These are phyloP conservation scores for Plenodomus biglobosus DNA, from an alignment of 2,329 filamentous ascomycete species.

Conservation along the genomic window DNA sequence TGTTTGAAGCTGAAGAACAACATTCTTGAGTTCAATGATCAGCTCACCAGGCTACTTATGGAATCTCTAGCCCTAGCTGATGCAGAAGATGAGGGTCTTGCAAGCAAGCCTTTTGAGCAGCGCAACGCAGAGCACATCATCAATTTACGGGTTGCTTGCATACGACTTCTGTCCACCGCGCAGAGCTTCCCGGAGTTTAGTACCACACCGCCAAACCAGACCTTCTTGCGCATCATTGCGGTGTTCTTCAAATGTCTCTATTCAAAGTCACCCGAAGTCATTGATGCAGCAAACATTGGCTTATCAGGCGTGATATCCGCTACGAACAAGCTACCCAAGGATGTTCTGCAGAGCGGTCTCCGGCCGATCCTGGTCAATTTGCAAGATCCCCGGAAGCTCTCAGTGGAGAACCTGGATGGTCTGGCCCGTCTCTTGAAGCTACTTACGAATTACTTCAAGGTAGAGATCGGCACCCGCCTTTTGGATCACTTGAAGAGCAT, in stretches of 20 bases:
- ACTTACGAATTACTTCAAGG: conserved; percentile 97
- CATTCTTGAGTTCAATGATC: conserved; percentile 89
- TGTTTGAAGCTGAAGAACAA: conserved; percentile 86
- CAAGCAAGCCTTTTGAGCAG: conserved; percentile 83
- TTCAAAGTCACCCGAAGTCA: conserved; percentile 86
- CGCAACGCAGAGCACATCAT: conserved; percentile 95
- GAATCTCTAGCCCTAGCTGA: conserved; percentile 93
- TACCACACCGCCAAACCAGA: conserved; percentile 68
- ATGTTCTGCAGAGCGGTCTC: conserved; percentile 89
- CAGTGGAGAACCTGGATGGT: conserved; percentile 85
- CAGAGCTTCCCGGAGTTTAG: conserved; percentile 92
- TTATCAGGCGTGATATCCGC: conserved; percentile 84
- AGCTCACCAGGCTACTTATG: conserved; percentile 84
- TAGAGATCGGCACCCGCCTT: conserved; percentile 91
- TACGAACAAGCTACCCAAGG: conserved; percentile 90
- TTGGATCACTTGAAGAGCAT: conserved; percentile 92
- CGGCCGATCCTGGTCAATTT: conserved; percentile 95
- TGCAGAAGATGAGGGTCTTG: conserved; percentile 88
- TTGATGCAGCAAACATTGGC: conserved; percentile 89
- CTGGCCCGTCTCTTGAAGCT: conserved; percentile 85
- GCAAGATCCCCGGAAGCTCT: conserved; percentile 88
- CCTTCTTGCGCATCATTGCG: conserved; percentile 69
- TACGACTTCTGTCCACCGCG: conserved; percentile 87
- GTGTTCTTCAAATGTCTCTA: conserved; percentile 99
- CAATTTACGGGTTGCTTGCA: conserved; percentile 86